These are phyloP conservation scores for Wickerhamiella nectarea DNA, from an alignment of 805 yeast species.

Conservation along the genomic window DNA sequence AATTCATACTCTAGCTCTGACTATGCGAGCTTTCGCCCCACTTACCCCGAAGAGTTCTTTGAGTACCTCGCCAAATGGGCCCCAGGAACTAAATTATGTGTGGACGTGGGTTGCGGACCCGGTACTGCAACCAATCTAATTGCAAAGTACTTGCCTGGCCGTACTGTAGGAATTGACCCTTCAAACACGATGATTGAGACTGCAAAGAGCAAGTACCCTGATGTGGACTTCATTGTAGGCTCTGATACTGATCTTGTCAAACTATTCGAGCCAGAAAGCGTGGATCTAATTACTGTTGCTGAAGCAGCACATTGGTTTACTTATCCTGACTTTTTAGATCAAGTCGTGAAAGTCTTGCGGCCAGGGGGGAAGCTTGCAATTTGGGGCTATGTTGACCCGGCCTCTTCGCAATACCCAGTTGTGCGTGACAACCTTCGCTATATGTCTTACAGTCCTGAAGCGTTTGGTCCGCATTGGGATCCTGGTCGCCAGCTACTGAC, in stretches of 20 bases:
- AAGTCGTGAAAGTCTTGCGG: slow-evolving; percentile 37
- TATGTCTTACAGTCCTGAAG: slow-evolving; percentile 36
- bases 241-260: slow-evolving; percentile 19
- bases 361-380: slow-evolving; percentile 56
- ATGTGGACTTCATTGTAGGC: slow-evolving; percentile 15
- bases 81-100: slow-evolving; percentile 25
- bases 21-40: slow-evolving; percentile 51
- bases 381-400: slow-evolving; percentile 72
- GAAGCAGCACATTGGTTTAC: slow-evolving; percentile 81
- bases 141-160: slow-evolving; percentile 29
- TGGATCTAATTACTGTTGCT: slow-evolving; percentile 61
- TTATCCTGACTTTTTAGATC: slow-evolving; percentile 38
- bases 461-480: slow-evolving; percentile 57
- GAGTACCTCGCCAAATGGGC: slow-evolving; percentile 29
- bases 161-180: slow-evolving; percentile 49
- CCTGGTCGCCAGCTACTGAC: slow-evolving; percentile 58
- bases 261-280: slow-evolving; percentile 25
- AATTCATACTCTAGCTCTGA: slow-evolving; percentile 36
- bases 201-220: slow-evolving; percentile 24
- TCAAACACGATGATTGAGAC: slow-evolving; percentile 43
- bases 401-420: slow-evolving; percentile 35
- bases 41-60: slow-evolving; percentile 45
- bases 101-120: slow-evolving; percentile 73
- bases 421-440: slow-evolving; percentile 41
- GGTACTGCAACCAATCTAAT: slow-evolving; percentile 56